Evolutionary conservation across 1,284 basidiomycete species (phyloP), one percentile per base, ranked within the genome.

Genomic region (Rhodotorula sp.): DNA sequence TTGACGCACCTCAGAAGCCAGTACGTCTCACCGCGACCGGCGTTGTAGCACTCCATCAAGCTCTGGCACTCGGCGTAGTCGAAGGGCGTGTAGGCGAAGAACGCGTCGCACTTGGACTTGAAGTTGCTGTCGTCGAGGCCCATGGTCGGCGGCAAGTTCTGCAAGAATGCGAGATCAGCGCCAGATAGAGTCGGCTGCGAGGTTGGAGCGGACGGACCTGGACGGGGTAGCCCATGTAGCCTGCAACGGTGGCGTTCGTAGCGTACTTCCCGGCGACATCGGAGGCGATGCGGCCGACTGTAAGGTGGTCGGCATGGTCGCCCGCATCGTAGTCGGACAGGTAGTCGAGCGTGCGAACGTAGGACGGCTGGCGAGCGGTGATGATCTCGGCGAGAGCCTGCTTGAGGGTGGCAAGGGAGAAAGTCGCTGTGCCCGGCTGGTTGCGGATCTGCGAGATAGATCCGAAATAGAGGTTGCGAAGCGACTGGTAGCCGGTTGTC

Each of bases 51-150:
- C 27, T 52, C 55, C 4, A 53, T 57, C 60, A 65, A 65, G 1
- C 67, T 50, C 52, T 72, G 71, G 55, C 73, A 74, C 63, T 75
- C 74, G 44, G 64, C 69, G 10, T 53, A 61, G 70, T 78, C 77
- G 61, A 67, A 78, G 1, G 77, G 74, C 19, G 77, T 77, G 68
- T 78, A 78, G 27, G 68, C 62, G 60, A 75, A 78, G 71, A 78
- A 78, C 16, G 74, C 75, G 64, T 69, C 53, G 13, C 25, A 27
- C 65, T 78, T 78, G 44, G 66, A 67, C 13, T 42, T 25, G 60
- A 74, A 73, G 23, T 46, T 44, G 19, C 59, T 23, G 49, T 62
- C 61, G 25, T 46, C 58, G 16, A 68, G 64, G 41, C 42, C n/a
- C 54, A 75, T 57, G 7, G 71, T 75, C 1, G 74, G 74, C 44